These are phyloP conservation scores for Mycena polygramma DNA, from an alignment of 768 basidiomycete genomes.

Conservation along the genomic window DNA sequence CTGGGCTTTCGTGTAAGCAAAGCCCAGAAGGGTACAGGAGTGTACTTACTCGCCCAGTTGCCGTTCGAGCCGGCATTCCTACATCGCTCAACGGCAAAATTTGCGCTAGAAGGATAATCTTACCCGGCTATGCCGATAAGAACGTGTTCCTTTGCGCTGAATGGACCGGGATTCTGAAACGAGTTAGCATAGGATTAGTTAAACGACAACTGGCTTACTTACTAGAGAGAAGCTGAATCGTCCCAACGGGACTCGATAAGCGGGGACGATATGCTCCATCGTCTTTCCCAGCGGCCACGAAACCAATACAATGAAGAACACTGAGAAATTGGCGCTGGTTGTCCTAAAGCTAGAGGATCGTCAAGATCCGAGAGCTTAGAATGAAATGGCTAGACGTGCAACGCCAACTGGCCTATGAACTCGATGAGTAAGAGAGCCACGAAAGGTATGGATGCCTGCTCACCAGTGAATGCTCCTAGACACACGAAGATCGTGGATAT, in stretches of 20 bases:
- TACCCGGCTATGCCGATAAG: slow-evolving; percentile 32
- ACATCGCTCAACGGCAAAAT: not conserved
- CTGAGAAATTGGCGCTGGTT: slow-evolving; percentile 10
- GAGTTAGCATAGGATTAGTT: not conserved
- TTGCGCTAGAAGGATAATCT: no score
- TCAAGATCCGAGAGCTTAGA: no score
- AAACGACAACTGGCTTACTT: not conserved
- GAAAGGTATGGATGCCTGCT: not conserved
- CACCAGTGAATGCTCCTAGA: slow-evolving; percentile 8
- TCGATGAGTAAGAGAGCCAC: not conserved
- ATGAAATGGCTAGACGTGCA: not conserved
- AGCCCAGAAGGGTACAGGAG: not conserved
- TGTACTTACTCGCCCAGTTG: not conserved
- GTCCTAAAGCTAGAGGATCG: slow-evolving; percentile 3
- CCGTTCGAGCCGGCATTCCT: slow-evolving; percentile 13
- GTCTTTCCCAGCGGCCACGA: slow-evolving; percentile 18
- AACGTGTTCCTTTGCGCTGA: slow-evolving; percentile 63
- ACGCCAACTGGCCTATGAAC: slow-evolving; percentile 13
- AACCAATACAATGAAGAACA: slow-evolving; percentile 16
- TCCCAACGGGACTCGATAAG: not conserved
- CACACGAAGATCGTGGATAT: slow-evolving; percentile 8
- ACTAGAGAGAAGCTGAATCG: not conserved
- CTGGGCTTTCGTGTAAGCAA: not conserved
- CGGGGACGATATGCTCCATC: slow-evolving; percentile 7
- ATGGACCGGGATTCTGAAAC: slow-evolving; percentile 55